A percentile compares a stretch with the other conserved stretches of the same genome.
Evolutionary conservation across 768 basidiomycete genomes (phyloP).

Genomic region (Lentinula guzmanii): DNA sequence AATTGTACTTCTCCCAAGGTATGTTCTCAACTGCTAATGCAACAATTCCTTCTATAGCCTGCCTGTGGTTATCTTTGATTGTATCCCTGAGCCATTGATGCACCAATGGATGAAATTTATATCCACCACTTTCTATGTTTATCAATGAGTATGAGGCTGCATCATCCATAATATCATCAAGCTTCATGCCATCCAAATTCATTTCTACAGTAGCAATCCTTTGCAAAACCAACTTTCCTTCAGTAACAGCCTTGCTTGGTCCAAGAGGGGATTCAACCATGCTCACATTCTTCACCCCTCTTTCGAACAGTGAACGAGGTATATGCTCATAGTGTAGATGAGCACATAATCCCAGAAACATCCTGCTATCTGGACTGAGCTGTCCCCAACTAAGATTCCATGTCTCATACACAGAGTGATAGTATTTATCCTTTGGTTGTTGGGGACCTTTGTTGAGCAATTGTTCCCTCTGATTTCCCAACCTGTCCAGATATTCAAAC

Average conservation of each 20-base stretch:
- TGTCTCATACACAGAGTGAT: background rate
- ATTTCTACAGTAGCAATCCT: background rate
- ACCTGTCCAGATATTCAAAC: background rate
- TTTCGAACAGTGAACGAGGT: background rate
- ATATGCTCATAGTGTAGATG: background rate
- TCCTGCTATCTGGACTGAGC: background rate
- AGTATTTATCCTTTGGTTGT: background rate
- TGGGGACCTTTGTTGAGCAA: background rate
- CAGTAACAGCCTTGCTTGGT: background rate
- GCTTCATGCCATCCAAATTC: background rate
- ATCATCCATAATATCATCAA: background rate
- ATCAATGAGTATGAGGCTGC: background rate
- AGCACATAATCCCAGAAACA: background rate
- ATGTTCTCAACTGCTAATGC: background rate
- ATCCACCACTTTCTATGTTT: background rate
- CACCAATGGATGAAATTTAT: background rate
- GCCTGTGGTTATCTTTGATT: background rate
- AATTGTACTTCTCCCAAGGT: background rate
- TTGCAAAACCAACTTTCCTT: background rate
- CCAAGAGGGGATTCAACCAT: background rate
- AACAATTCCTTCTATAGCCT: background rate
- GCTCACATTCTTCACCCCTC: background rate
- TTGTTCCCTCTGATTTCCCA: background rate
- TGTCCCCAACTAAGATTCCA: slow-evolving; percentile 2
- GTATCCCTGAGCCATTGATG: background rate